Percentiles rank a stretch among this genome's conserved stretches.
Evolutionary conservation across 2,329 filamentous ascomycete species (phyloP).

Genomic region (Pseudogymnoascus sp.): DNA sequence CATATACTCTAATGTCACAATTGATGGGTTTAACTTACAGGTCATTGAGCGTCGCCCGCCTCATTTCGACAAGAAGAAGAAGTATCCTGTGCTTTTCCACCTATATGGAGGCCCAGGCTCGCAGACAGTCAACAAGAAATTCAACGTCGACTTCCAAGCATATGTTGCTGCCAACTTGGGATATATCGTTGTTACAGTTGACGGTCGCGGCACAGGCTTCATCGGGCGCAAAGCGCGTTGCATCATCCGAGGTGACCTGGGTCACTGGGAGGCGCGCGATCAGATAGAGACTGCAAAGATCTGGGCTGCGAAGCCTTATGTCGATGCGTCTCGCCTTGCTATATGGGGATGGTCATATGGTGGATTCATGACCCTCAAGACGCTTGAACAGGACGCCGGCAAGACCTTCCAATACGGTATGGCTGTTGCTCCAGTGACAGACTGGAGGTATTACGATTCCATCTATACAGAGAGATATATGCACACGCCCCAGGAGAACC

Average conservation of each 20-base stretch:
- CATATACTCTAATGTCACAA: slow-evolving; percentile 74
- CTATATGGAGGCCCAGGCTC: slow-evolving; percentile 94
- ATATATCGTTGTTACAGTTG: slow-evolving; percentile 91
- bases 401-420: slow-evolving; percentile 92
- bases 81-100: slow-evolving; percentile 90
- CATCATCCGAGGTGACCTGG: slow-evolving; percentile 73
- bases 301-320: slow-evolving; percentile 73
- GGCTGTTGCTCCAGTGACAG: slow-evolving; percentile 96
- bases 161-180: slow-evolving; percentile 79
- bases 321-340: slow-evolving; percentile 72
- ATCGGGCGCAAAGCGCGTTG: slow-evolving; percentile 78
- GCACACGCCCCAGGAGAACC: slow-evolving; percentile 83
- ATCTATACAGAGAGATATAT: slow-evolving; percentile 97
- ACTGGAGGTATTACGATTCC: slow-evolving; percentile 92
- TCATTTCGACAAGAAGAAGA: slow-evolving; percentile 73
- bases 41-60: slow-evolving; percentile 80
- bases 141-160: slow-evolving; percentile 79
- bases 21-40: slow-evolving; percentile 66
- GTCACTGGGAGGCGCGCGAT: slow-evolving; percentile 75
- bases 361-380: slow-evolving; percentile 91
- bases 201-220: slow-evolving; percentile 86
- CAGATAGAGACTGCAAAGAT: slow-evolving; percentile 85
- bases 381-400: slow-evolving; percentile 82
- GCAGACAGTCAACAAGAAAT: slow-evolving; percentile 73
- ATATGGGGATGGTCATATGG: slow-evolving; percentile 99